Conservation (phyloP, 2,329 filamentous ascomycete species). For the Cladosporium sp. region DNA sequence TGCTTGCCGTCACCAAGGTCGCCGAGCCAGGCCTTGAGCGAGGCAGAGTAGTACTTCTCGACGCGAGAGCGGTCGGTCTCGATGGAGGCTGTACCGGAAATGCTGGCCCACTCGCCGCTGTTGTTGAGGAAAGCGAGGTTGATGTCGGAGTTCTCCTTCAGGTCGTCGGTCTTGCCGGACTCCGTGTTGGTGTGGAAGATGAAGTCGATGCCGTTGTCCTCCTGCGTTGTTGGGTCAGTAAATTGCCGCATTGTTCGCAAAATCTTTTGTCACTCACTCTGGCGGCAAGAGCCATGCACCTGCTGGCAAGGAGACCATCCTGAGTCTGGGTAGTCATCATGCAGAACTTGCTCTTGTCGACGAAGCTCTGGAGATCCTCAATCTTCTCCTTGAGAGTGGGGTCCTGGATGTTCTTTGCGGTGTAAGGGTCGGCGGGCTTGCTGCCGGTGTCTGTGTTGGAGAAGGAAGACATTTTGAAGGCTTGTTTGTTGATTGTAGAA, state of each 20-base stretch:
- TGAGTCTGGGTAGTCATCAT: constrained; percentile 79
- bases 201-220: constrained; percentile 72
- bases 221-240: constrained; percentile 44
- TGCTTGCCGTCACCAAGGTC: constrained; percentile 80
- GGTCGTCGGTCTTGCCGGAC: constrained; percentile 80
- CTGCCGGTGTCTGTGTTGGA: constrained; percentile 59
- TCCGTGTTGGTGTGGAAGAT: constrained; percentile 91
- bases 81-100: constrained; percentile 69
- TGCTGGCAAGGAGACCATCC: constrained; percentile 65
- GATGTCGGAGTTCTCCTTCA: constrained; percentile 66
- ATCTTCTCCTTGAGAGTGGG: constrained; percentile 69
- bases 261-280: constrained; percentile 50
- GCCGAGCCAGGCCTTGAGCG: constrained; percentile 79
- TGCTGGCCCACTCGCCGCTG: constrained; percentile 79
- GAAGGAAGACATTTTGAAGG: constrained; percentile 38
- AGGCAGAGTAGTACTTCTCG: constrained; percentile 69
- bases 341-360: constrained; percentile 72
- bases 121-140: constrained; percentile 72
- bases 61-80: constrained; percentile 66
- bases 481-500: not conserved
- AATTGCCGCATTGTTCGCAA: constrained; percentile 9
- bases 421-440: constrained; percentile 74
- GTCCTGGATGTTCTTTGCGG: constrained; percentile 70
- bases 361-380: constrained; percentile 67
- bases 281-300: constrained; percentile 80